Percentiles rank a stretch among this genome's conserved stretches.
Conservation (phyloP, 768 basidiomycete genomes). For the Suillus brevipes region DNA sequence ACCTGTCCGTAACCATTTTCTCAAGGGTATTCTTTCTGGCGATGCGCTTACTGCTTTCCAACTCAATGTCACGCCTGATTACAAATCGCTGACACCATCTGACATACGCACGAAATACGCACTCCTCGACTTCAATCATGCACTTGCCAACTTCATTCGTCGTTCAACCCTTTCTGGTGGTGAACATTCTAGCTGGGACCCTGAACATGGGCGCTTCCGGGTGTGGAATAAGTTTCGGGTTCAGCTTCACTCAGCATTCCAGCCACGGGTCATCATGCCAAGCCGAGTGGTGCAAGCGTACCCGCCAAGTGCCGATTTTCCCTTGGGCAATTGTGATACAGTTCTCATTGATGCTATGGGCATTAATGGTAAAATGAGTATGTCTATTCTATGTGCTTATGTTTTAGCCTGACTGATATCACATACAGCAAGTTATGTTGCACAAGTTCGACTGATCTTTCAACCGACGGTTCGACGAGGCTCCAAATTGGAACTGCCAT, state of each 20-base stretch:
- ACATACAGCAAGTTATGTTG: not conserved
- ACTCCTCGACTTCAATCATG: slow-evolving; percentile 26
- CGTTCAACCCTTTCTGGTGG: not conserved
- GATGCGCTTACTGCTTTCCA: slow-evolving; percentile 17
- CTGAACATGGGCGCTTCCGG: not conserved
- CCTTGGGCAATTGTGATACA: not conserved
- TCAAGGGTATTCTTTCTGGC: not conserved
- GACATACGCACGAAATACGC: slow-evolving; percentile 20
- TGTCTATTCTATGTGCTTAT: not conserved
- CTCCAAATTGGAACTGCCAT: not conserved
- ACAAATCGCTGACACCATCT: slow-evolving; percentile 19
- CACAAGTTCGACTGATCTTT: not conserved
- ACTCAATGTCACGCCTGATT: slow-evolving; percentile 22
- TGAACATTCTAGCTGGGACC: not conserved
- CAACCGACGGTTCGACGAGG: not conserved
- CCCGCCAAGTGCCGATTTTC: not conserved
- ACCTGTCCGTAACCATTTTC: not conserved
- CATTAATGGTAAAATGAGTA: not conserved
- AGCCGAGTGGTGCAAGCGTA: not conserved
- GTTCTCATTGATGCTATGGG: not conserved
- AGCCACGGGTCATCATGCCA: not conserved
- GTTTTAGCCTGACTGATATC: not conserved
- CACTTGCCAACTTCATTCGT: slow-evolving; percentile 20
- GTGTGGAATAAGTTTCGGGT: not conserved
- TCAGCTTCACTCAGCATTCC: not conserved